A percentile compares a stretch with the other conserved stretches of the same genome.
Evolutionary conservation across 768 basidiomycete genomes (phyloP).

Genomic region (Psilocybe subaeruginosa): DNA sequence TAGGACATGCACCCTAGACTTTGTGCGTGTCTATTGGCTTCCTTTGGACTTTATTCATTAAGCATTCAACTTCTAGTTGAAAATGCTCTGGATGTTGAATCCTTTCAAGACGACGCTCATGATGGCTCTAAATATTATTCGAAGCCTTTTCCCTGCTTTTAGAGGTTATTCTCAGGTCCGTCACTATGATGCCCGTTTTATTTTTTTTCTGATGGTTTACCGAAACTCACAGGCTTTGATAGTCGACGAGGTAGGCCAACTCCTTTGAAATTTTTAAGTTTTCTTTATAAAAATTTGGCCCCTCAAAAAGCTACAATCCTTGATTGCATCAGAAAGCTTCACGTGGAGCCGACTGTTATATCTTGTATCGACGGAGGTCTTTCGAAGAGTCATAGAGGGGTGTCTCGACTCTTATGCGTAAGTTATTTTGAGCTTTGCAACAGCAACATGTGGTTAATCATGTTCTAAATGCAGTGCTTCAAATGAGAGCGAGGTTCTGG

Average conservation of each 20-base stretch:
- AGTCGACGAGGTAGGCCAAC: slow-evolving; percentile 71
- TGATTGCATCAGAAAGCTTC: slow-evolving; percentile 73
- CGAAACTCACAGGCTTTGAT: slow-evolving; percentile 60
- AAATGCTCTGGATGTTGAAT: slow-evolving; percentile 53
- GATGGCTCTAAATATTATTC: slow-evolving; percentile 68
- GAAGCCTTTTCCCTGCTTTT: slow-evolving; percentile 80
- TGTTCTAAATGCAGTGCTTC: slow-evolving; percentile 33
- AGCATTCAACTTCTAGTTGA: slow-evolving; percentile 34
- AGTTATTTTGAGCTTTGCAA: slow-evolving; percentile 33
- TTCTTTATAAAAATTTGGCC: slow-evolving; percentile 19
- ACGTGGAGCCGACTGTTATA: slow-evolving; percentile 66
- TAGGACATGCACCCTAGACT: slow-evolving; percentile 54
- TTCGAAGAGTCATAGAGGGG: slow-evolving; percentile 65
- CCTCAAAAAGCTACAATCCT: slow-evolving; percentile 59
- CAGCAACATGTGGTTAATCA: slow-evolving; percentile 1
- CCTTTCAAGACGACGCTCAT: slow-evolving; percentile 73
- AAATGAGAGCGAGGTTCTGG: slow-evolving; percentile 76
- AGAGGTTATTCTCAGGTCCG: slow-evolving; percentile 80
- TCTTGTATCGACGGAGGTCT: slow-evolving; percentile 63
- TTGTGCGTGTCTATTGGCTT: slow-evolving; percentile 37
- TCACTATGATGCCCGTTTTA: slow-evolving; percentile 16
- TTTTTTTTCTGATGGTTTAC: slow-evolving; percentile 20
- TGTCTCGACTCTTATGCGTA: slow-evolving; percentile 75
- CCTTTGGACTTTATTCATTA: slow-evolving; percentile 2
- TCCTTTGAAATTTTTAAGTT: slow-evolving; percentile 13